Conservation (phyloP, 148 eudicot species). For the Persicaria tinctoria region DNA sequence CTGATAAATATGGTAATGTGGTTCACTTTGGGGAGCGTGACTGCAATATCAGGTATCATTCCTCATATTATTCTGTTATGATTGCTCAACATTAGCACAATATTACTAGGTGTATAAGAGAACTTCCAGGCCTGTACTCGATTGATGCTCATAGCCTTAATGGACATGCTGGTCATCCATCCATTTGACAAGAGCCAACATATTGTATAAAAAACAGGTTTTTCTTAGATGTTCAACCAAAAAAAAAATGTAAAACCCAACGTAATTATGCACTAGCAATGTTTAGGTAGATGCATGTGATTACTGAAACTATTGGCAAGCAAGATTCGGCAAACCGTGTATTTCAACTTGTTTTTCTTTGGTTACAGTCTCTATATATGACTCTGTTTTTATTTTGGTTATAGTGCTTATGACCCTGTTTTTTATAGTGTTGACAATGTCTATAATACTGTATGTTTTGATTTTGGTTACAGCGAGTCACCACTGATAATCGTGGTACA, state of each 20-base stretch:
- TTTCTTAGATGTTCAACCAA: background rate
- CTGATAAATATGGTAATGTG: conserved; percentile 91
- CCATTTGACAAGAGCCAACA: no score
- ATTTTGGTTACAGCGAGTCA: no score
- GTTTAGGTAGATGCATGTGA: background rate
- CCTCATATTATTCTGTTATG: background rate
- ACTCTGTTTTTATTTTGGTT: no score
- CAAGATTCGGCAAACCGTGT: background rate
- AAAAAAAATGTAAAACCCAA: background rate
- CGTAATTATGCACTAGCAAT: background rate
- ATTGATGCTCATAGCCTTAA: background rate
- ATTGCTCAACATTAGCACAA: background rate
- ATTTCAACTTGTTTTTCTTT: no score
- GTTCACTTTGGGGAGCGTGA: conserved; percentile 99
- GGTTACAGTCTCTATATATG: no score
- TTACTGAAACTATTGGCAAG: background rate
- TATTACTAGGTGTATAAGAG: background rate
- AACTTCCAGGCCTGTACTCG: background rate
- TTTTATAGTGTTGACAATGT: no score
- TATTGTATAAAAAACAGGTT: background rate
- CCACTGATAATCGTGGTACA: no score
- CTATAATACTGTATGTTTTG: no score
- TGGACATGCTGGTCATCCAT: background rate
- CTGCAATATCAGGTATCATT: conserved; percentile 86
- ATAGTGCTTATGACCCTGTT: no score